Percentiles rank a stretch among this genome's conserved stretches.
Evolutionary conservation across 768 basidiomycete species (phyloP).

Genomic region (Kwoniella pini): DNA sequence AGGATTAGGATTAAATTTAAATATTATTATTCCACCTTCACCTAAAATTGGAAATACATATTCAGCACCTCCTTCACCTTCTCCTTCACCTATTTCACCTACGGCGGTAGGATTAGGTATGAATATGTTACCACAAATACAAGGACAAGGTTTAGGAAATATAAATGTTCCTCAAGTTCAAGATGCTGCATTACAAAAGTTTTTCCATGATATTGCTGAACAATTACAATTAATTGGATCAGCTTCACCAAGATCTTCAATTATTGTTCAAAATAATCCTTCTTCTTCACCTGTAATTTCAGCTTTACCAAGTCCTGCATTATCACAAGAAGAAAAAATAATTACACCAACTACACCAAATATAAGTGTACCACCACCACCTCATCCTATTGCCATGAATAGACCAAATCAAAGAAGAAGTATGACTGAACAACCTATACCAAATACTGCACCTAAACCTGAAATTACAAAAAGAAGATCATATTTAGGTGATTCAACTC

Average conservation of each 20-base stretch:
- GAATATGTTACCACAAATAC: neutral
- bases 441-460: slow-evolving; percentile 11
- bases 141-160: slow-evolving; percentile 11
- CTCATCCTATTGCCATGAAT: neutral
- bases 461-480: slow-evolving; percentile 27
- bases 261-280: slow-evolving; percentile 23
- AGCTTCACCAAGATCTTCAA: slow-evolving; percentile 46
- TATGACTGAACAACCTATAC: slow-evolving; percentile 12
- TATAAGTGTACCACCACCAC: slow-evolving; percentile 4
- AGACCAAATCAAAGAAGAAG: slow-evolving; percentile 13
- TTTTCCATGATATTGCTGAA: slow-evolving; percentile 79
- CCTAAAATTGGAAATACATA: neutral
- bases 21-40: slow-evolving; percentile 9
- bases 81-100: slow-evolving; percentile 22
- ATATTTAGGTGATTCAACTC: slow-evolving; percentile 35
- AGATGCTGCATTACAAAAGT: slow-evolving; percentile 74
- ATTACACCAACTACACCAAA: slow-evolving; percentile 20
- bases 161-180: slow-evolving; percentile 68
- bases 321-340: slow-evolving; percentile 24
- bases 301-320: slow-evolving; percentile 18
- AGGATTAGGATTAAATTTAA: slow-evolving; percentile 33
- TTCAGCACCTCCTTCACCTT: slow-evolving; percentile 23
- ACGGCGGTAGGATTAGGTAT: slow-evolving; percentile 4
- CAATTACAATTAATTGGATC: slow-evolving; percentile 71
- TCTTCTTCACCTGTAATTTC: slow-evolving; percentile 9